These are phyloP conservation scores for Chalciporus chontae DNA, from an alignment of 768 basidiomycete genomes.

Conservation along the genomic window DNA sequence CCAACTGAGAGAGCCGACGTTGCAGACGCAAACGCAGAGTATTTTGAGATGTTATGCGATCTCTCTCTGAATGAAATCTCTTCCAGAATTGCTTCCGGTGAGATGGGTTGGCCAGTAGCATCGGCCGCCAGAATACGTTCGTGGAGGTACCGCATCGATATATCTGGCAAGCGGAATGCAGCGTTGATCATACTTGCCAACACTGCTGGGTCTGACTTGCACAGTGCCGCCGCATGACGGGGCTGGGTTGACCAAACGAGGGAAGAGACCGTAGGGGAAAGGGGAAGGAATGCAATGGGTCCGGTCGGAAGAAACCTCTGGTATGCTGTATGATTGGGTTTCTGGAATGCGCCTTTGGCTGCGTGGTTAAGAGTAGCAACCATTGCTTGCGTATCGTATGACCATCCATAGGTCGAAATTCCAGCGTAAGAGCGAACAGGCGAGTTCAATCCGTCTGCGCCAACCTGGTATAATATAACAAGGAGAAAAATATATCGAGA, in stretches of 20 bases:
- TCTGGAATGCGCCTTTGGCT: conserved; percentile 58
- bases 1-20: conserved; percentile 36
- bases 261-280: conserved; percentile 74
- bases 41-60: conserved; percentile 59
- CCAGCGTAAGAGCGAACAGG: conserved; percentile 85
- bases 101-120: conserved; percentile 41
- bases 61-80: conserved; percentile 74
- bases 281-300: conserved; percentile 91
- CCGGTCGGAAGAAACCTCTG: conserved; percentile 95
- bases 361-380: conserved; percentile 84
- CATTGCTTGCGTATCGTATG: conserved; percentile 84
- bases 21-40: conserved; percentile 61
- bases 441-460: conserved; percentile 94
- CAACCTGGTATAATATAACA: conserved; percentile 50
- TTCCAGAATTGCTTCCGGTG: conserved; percentile 45
- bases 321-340: conserved; percentile 77
- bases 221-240: conserved; percentile 66
- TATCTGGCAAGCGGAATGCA: conserved; percentile 79
- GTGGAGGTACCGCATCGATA: conserved; percentile 69
- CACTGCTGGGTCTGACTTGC: conserved; percentile 57
- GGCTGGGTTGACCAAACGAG: conserved; percentile 95
- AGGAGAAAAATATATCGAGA: not conserved
- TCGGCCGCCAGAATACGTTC: conserved; percentile 55
- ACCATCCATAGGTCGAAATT: conserved; percentile 88
- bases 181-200: conserved; percentile 81